phyloP scores from a whole-genome alignment of 306 rosid species.

The Castanopsis chinensis region DNA sequence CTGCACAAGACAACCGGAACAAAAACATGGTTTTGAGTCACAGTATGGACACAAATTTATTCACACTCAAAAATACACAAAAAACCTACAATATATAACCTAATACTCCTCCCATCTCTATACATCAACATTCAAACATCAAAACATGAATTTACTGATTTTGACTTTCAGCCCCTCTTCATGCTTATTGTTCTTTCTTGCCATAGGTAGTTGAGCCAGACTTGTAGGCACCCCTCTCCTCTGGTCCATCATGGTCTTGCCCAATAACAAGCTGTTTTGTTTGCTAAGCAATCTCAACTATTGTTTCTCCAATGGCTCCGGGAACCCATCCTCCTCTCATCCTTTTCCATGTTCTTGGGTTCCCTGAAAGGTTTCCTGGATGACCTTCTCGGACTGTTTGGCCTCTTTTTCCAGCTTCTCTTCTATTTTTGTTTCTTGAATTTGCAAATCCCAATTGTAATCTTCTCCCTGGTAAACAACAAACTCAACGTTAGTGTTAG shows the following conservation, averaged over 20 bases:
- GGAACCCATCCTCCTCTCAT: conserved; percentile 21
- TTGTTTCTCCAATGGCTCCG: conserved; percentile 61
- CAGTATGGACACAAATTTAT: conserved; percentile 13
- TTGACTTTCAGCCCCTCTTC: neutral
- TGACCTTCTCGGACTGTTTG: neutral
- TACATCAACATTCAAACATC: neutral
- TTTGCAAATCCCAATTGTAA: neutral
- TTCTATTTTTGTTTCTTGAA: conserved; percentile 5
- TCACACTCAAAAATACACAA: neutral
- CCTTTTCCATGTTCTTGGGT: conserved; percentile 19
- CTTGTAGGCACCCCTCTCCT: neutral
- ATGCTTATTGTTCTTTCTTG: conserved; percentile 4
- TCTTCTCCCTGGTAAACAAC: neutral
- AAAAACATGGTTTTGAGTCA: conserved; percentile 3
- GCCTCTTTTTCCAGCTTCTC: neutral
- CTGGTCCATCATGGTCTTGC: conserved; percentile 22
- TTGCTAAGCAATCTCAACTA: conserved; percentile 56
- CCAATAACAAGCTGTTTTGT: conserved; percentile 51
- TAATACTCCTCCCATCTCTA: neutral
- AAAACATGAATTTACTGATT: neutral
- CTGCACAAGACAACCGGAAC: neutral
- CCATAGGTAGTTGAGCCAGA: neutral
- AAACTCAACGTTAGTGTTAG: too few relatives aligned
- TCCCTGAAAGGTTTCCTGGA: conserved; percentile 6
- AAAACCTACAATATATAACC: neutral